Percentiles rank a stretch among this genome's conserved stretches.
Conservation (phyloP, 495 filamentous ascomycete genomes). For the Hypomontagnella submonticulosa region DNA sequence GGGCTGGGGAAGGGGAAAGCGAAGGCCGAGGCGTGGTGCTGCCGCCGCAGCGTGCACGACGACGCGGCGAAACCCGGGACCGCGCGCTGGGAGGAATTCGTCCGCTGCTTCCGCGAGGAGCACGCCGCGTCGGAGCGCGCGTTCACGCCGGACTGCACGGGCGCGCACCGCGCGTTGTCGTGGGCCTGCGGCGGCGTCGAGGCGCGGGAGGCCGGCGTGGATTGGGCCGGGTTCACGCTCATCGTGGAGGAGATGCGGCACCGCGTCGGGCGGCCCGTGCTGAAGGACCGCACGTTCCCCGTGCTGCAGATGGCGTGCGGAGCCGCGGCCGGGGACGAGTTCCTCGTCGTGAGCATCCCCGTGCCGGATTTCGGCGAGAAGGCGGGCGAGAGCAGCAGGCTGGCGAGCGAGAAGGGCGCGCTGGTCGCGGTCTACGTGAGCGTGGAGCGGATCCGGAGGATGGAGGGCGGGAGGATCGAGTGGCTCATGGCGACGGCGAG, state of each 20-base stretch:
- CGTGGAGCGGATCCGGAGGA: constrained; percentile 66
- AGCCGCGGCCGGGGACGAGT: constrained; percentile 46
- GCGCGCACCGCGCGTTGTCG: constrained; percentile 60
- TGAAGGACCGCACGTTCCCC: constrained; percentile 67
- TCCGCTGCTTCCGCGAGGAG: constrained; percentile 64
- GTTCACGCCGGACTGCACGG: constrained; percentile 77
- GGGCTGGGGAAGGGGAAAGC: constrained; percentile 16
- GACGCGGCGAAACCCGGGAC: constrained; percentile 65
- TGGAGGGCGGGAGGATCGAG: constrained; percentile 55
- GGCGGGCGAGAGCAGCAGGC: constrained; percentile 43
- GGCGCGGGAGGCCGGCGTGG: constrained; percentile 48
- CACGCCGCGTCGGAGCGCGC: constrained; percentile 76
- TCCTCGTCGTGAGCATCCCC: constrained; percentile 67
- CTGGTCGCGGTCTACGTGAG: constrained; percentile 68
- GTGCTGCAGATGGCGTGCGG: constrained; percentile 58
- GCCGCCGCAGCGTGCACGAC: constrained; percentile 70
- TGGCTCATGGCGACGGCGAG: constrained; percentile 80
- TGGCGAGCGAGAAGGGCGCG: constrained; percentile 54
- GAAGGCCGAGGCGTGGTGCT: constrained; percentile 73
- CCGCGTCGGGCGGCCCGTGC: constrained; percentile 59
- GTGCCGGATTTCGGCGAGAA: constrained; percentile 52
- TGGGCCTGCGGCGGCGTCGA: constrained; percentile 63
- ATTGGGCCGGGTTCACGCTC: constrained; percentile 64
- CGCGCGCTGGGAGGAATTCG: constrained; percentile 74
- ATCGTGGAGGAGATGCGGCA: constrained; percentile 62